Evolutionary conservation across 768 basidiomycete species (phyloP).

Genomic region (Auricularia sp.): DNA sequence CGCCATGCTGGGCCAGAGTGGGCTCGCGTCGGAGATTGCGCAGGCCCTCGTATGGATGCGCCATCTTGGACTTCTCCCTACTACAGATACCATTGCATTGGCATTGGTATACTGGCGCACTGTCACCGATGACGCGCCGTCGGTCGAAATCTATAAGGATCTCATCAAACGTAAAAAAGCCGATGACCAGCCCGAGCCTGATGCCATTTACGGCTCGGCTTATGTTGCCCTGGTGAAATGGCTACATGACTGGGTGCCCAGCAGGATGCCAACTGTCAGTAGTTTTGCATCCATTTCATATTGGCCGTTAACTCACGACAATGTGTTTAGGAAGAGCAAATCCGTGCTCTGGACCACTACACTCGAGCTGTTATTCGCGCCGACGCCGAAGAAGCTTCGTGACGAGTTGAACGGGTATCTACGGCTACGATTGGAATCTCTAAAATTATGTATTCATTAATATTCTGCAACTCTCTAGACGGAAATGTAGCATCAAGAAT

Average conservation of each 20-base stretch:
- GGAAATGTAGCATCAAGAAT: too few species aligned
- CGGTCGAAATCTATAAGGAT: background rate
- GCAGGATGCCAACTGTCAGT: background rate
- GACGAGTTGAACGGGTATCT: too few species aligned
- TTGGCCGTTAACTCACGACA: background rate
- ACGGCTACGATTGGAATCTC: too few species aligned
- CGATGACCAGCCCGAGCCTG: background rate
- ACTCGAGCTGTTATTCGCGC: background rate
- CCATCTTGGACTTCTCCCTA: background rate
- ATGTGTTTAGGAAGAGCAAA: background rate
- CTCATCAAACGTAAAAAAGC: background rate
- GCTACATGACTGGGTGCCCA: background rate
- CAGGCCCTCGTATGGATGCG: background rate
- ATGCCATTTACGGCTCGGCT: background rate
- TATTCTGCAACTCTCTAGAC: too few species aligned
- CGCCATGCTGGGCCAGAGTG: background rate
- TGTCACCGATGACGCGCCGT: background rate
- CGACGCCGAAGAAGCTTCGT: background rate
- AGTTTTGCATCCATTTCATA: background rate
- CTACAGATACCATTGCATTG: background rate
- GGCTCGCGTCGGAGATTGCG: background rate
- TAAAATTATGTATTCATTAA: too few species aligned
- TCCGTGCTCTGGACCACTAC: background rate
- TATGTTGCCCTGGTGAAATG: background rate
- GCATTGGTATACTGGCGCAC: constrained; percentile 1